Base-by-base conservation (phyloP, 805 yeast species). In the Candida incommunis region DNA sequence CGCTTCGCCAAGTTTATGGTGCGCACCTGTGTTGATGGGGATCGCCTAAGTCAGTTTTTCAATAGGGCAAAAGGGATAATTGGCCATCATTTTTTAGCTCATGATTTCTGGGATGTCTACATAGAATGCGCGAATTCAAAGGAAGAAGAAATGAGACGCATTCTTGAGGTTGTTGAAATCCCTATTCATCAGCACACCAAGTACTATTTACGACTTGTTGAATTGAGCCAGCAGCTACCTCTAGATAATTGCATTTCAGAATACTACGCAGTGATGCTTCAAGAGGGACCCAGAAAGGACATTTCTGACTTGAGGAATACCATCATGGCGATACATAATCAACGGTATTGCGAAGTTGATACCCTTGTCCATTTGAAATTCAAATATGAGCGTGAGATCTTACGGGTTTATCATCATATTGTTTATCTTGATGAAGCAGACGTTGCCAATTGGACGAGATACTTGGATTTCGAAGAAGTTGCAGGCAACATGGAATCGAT, bases 401-500 rank as follows among this genome's bases (percentile, higher is more conserved):
- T 71, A n/a, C 68, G 75, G 41, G 69, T 69, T 23, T 75, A 72
- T 26, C 87, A 83, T 57, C 75, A 75, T 40, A 57, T 82, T 4
- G 57, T 60, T 0, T 70, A 71, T 1, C 56, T 80, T 0, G 64
- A 71, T 0, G 53, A 58, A 2, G 72, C 69, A 3, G 77, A 73
- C 23, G 53, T 71, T 2, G 53, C 56, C 0, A 68, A 67, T 40
- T 90, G 96, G 95, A 54, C 65, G 1, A 58, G 62, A 2, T 90
- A 90, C 58, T 57, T 87, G 15, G 70, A 72, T 26, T 75, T 66
- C 55, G 80, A 77, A 44, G 71, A 74, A 21, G 40, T 49, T 1
- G 60, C 59, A 34, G 61, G 56, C 11, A 54, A 51, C 23, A 22
- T 49, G 5, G 51, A 50, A 7, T 61, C 62, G 26, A 66, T 71